Conservation (phyloP, 75 land plant species). For the Chamaecyparis obtusa region DNA sequence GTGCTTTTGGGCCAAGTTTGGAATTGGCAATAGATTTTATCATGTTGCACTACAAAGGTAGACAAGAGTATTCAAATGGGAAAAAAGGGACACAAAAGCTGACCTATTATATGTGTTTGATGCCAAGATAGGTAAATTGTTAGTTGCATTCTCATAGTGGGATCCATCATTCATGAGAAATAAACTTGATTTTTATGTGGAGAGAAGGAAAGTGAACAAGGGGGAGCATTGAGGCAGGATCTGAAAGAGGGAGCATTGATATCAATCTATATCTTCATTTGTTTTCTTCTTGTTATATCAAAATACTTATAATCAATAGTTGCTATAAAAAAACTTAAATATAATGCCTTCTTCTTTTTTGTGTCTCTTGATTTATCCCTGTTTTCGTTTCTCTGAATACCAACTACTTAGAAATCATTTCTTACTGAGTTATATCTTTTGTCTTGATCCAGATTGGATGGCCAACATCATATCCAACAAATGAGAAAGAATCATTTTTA, state of each 20-base stretch:
- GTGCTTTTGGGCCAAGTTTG: neutral
- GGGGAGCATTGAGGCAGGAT: neutral
- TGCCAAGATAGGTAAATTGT: neutral
- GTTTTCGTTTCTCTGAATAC: neutral
- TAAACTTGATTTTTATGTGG: neutral
- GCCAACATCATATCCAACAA: constrained; percentile 89
- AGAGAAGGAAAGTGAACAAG: neutral
- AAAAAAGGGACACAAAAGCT: neutral
- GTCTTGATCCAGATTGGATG: constrained; percentile 77
- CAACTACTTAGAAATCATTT: neutral
- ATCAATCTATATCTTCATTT: neutral
- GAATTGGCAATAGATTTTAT: neutral
- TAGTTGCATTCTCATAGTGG: neutral
- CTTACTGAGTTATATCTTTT: constrained; percentile 5
- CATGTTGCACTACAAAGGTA: neutral
- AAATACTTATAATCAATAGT: neutral
- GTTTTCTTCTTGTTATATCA: neutral
- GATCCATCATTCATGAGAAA: neutral
- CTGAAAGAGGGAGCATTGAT: neutral
- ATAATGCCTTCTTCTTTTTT: neutral
- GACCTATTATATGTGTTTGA: neutral
- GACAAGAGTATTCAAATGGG: neutral
- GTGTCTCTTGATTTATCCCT: neutral
- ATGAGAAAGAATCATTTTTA: constrained; percentile 76
- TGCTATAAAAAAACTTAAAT: neutral